These are phyloP conservation scores for Reutealis trisperma DNA, from an alignment of 345 rosid genomes.

Conservation along the genomic window DNA sequence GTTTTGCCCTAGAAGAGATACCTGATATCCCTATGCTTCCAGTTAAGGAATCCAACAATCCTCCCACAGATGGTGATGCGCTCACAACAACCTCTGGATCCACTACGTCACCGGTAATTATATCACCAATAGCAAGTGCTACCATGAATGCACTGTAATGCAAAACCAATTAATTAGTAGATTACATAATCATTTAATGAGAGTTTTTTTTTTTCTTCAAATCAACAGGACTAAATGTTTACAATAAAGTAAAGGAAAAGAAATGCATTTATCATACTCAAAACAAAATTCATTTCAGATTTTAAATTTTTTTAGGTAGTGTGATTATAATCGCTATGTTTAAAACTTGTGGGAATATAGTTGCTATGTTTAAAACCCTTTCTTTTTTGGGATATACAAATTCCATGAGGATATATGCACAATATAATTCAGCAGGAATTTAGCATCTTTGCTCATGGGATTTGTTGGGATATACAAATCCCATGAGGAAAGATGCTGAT, in stretches of 20 bases:
- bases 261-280: neutral
- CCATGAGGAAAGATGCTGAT: neutral
- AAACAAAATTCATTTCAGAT: neutral
- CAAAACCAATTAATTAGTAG: neutral
- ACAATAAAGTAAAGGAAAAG: neutral
- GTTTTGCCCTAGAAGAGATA: slow-evolving; percentile 83
- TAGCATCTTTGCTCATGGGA: too few relatives aligned
- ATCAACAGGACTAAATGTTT: neutral
- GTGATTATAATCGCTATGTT: too few relatives aligned
- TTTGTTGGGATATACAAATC: neutral
- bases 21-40: slow-evolving; percentile 87
- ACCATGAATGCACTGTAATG: slow-evolving; percentile 79
- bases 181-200: neutral
- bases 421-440: neutral
- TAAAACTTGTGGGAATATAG: too few relatives aligned
- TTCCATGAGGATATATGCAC: neutral
- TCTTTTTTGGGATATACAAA: too few relatives aligned
- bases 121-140: slow-evolving; percentile 80
- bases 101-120: slow-evolving; percentile 67
- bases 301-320: too few relatives aligned
- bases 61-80: slow-evolving; percentile 80
- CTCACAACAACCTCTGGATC: slow-evolving; percentile 87
- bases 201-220: neutral
- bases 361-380: too few relatives aligned
- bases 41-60: slow-evolving; percentile 91